phyloP scores from a whole-genome alignment of 176 grass and related monocot genomes.

The Sorghum bicolor region DNA sequence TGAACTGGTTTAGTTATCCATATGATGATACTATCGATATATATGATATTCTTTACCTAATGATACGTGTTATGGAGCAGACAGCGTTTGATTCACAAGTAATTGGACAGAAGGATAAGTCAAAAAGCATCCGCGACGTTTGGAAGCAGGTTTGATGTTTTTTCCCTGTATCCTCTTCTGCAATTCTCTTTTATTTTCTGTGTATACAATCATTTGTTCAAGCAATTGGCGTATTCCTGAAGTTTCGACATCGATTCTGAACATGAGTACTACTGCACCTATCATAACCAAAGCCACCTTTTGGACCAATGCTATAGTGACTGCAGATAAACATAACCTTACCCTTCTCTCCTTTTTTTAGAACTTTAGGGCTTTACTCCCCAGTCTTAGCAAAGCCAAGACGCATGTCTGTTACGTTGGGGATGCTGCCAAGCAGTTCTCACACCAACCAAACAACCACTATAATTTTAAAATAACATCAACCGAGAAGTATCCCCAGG shows the following conservation, averaged over 20 bases:
- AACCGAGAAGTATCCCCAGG: neutral
- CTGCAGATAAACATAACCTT: neutral
- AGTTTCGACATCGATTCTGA: neutral
- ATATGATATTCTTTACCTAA: slow-evolving; percentile 22
- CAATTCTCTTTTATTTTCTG: slow-evolving; percentile 24
- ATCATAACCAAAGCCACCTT: neutral
- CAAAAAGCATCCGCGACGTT: slow-evolving; percentile 80
- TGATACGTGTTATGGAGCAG: slow-evolving; percentile 41
- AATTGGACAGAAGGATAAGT: slow-evolving; percentile 82
- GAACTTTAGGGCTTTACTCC: neutral
- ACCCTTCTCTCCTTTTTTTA: neutral
- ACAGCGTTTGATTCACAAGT: slow-evolving; percentile 85
- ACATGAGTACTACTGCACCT: neutral
- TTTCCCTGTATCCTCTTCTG: neutral
- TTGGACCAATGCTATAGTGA: neutral
- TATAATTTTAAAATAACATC: neutral
- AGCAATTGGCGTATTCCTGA: neutral
- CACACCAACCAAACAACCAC: neutral
- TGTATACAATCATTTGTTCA: neutral
- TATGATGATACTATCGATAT: slow-evolving; percentile 10
- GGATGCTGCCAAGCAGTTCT: neutral
- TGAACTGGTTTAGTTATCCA: slow-evolving; percentile 30
- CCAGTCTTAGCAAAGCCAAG: neutral
- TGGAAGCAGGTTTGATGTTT: slow-evolving; percentile 80
- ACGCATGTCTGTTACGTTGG: neutral